Conservation (phyloP, 208 protist species). For the Herpetomonas tarakana region DNA sequence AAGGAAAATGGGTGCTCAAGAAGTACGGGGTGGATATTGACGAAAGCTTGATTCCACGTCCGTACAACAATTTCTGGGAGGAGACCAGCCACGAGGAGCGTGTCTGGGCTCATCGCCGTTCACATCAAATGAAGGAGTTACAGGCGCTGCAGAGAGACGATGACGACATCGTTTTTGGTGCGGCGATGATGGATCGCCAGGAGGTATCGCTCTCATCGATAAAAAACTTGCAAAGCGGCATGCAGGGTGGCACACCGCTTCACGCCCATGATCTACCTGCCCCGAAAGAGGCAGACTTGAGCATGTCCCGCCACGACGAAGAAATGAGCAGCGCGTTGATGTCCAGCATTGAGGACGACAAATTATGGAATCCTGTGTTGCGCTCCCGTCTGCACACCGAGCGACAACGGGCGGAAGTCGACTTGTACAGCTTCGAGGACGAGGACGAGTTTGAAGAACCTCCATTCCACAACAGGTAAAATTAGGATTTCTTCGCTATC, state of each 20-base stretch:
- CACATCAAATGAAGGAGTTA: constrained; percentile 87
- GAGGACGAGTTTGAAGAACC: constrained; percentile 47
- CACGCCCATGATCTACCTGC: constrained; percentile 79
- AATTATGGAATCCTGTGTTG: constrained; percentile 87
- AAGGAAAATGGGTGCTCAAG: constrained; percentile 81
- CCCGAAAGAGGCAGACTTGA: constrained; percentile 67
- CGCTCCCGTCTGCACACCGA: constrained; percentile 66
- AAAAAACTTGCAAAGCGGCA: constrained; percentile 74
- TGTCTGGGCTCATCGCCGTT: constrained; percentile 82
- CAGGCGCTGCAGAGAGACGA: constrained; percentile 84
- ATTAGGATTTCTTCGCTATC: not conserved
- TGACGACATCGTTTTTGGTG: constrained; percentile 76
- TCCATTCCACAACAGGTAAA: not conserved
- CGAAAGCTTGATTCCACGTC: constrained; percentile 72
- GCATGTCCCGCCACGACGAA: constrained; percentile 69
- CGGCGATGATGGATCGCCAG: constrained; percentile 58
- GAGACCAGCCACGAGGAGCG: constrained; percentile 88
- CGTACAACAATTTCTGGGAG: constrained; percentile 92
- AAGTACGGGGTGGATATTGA: constrained; percentile 78
- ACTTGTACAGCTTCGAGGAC: constrained; percentile 85
- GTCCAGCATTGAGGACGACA: constrained; percentile 89
- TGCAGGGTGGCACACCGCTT: constrained; percentile 81
- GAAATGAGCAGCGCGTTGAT: constrained; percentile 89
- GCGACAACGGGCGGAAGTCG: constrained; percentile 45
- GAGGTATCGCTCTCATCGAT: constrained; percentile 60